Evolutionary conservation across 352 stramenopile genomes (phyloP), one percentile per base, ranked within the genome.

Genomic region (Pythium angustatum): DNA sequence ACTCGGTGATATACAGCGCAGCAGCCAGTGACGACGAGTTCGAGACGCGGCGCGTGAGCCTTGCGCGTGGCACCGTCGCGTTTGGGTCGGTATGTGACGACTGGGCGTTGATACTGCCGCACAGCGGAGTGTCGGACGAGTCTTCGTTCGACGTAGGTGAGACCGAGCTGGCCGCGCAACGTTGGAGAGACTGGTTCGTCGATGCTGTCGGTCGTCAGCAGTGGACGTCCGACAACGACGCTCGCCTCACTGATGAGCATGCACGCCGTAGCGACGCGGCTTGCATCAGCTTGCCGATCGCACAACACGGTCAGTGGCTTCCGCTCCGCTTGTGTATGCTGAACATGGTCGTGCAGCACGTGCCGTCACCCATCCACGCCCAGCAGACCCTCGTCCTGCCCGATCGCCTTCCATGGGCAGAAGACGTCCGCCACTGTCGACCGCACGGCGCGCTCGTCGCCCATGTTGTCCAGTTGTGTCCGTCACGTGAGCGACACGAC

Each of bases 81-180:
- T 52, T 62, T 28, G 54, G 54, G 24, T 51, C 54, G n/a, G 17
- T 52, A 5, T 12, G 21, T 22, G 54, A 40, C n/a, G 21, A 19
- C 22, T 62, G 54, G 54, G 38, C 6, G 7, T 51, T 62, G 9
- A 48, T 21, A 2, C 15, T 47, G 14, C 9, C 22, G 12, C 31
- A 47, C 12, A 36, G 47, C n/a, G 17, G 22, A 10, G 51, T 10
- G 34, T 7, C 11, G 10, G 47, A 22, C n/a, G 22, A 14, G 3
- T 11, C 14, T 8, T 24, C 14, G 36, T 19, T 47, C 5, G 21
- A 58, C 24, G 12, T 48, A 10, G 47, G 38, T 27, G 28, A 36
- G 24, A 10, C 10, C 5, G 19, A 36, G 7, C 36, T 54, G 47
- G 38, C 47, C 4, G 1, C 36, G 19, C 26, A 15, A 31, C 24